Evolutionary conservation across 768 basidiomycete species (phyloP), one percentile per base, ranked within the genome.

Genomic region (Rhodotorula graminis): DNA sequence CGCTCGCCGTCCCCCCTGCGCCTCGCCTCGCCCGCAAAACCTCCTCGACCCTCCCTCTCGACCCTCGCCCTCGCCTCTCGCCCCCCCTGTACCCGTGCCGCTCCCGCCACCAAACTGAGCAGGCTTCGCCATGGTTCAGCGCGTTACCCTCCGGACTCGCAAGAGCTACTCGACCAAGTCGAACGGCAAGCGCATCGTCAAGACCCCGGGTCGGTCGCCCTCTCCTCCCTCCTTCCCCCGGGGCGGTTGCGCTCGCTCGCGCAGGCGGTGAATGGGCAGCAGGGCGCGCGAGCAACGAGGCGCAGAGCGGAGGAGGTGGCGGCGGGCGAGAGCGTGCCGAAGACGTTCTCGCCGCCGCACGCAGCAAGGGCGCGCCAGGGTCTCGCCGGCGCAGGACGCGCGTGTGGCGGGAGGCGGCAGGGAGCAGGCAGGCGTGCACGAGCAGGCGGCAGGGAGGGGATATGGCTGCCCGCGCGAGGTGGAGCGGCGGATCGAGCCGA

Each of bases 61-160:
- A n/a, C 14, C 15, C 44, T 29, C 55, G n/a, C 16, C 27, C 64
- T 27, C 44, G 19, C 67, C 42, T 21, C 40, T 7, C 49, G 8
- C 16, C 31, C 57, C 46, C 33, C 15, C 33, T 12, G 9, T 7
- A 2, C 42, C 40, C 37, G 37, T n/a, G 50, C 53, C 14, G 47
- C 47, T 49, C 16, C 9, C 33, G 33, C 56, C 56, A 14, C 31
- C 18, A 29, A 9, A 37, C 19, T 31, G 56, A 57, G 29, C 33
- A 58, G 57, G 42, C 65, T 69, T 65, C 64, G 68, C 70, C 71
- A 97, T 97, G 95, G 93, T 92, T 84, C 95, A 98, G 88, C 93
- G 96, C 82, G 94, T 99, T 80, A 96, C 93, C 80, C 92, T 99
- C 85, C 90, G 96, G 85, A 99, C 96, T 84, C 92, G 96, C 82